Evolutionary conservation across 177 flowering plant species (phyloP).

Genomic region (Vitis hybrid): DNA sequence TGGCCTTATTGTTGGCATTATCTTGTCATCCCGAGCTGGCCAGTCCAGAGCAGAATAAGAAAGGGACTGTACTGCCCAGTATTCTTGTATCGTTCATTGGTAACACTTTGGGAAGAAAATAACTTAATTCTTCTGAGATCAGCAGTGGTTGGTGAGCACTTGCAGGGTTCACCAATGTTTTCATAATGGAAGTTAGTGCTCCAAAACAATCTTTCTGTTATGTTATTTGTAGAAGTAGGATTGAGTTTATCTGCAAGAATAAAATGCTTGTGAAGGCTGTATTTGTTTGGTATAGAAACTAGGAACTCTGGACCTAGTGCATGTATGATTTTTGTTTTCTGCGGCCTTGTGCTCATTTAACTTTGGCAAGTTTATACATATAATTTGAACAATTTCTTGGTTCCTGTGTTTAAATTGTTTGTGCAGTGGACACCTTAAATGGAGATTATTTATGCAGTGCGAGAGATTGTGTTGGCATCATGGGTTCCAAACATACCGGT

Average conservation of each 20-base stretch:
- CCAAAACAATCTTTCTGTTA: background rate
- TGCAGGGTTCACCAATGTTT: constrained; percentile 4
- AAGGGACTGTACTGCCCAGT: background rate
- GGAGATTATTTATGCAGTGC: no score
- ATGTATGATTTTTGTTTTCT: constrained; percentile 9
- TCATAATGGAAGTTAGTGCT: constrained; percentile 3
- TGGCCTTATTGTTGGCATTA: constrained; percentile 87
- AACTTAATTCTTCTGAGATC: constrained; percentile 6
- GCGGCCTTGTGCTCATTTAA: background rate
- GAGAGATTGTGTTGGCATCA: no score
- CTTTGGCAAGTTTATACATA: no score
- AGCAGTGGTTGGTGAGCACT: constrained; percentile 10
- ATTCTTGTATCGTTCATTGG: constrained; percentile 17
- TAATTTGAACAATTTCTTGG: background rate
- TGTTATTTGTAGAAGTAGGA: constrained; percentile 18
- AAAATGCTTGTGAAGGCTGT: constrained; percentile 22
- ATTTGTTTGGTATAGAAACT: constrained; percentile 5
- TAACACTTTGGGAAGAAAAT: background rate
- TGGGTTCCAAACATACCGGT: no score
- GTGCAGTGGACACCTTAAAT: no score
- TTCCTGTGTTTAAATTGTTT: background rate
- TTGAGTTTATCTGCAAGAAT: constrained; percentile 16
- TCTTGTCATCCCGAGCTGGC: constrained; percentile 82
- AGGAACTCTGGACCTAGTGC: constrained; percentile 13
- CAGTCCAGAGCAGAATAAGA: constrained; percentile 55